These are phyloP conservation scores for Colletotrichum sp. DNA, from an alignment of 2,329 filamentous ascomycete genomes.

Conservation along the genomic window DNA sequence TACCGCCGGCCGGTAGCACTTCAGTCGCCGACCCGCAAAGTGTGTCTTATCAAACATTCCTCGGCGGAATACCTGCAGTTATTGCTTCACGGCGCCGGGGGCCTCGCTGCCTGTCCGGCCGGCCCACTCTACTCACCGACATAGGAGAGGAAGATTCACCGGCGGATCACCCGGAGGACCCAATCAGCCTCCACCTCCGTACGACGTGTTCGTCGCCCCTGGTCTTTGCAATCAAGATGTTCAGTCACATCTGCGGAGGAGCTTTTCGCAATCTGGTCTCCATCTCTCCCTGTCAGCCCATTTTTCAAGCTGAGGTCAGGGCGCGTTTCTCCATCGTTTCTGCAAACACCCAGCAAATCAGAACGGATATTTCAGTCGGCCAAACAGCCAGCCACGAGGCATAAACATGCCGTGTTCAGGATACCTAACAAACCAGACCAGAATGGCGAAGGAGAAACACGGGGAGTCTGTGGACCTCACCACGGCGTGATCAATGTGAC, in stretches of 20 bases:
- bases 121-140: background rate
- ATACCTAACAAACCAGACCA: background rate
- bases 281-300: background rate
- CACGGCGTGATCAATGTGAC: background rate
- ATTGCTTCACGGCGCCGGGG: background rate
- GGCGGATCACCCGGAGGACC: background rate
- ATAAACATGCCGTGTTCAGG: background rate
- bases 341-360: background rate
- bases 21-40: background rate
- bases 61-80: background rate
- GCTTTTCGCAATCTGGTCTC: background rate
- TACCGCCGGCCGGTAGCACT: background rate
- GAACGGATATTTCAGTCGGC: background rate
- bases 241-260: background rate
- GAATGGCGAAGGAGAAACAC: background rate
- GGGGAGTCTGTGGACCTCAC: background rate
- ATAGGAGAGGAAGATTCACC: background rate
- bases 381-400: background rate
- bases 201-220: background rate
- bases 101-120: background rate
- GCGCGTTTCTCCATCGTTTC: slow-evolving; percentile 8
- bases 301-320: slow-evolving; percentile 18
- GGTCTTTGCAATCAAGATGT: background rate
- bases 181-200: background rate
- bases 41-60: background rate